Evolutionary conservation across 2,329 filamentous ascomycete genomes (phyloP).

Genomic region (Beauveria australis): DNA sequence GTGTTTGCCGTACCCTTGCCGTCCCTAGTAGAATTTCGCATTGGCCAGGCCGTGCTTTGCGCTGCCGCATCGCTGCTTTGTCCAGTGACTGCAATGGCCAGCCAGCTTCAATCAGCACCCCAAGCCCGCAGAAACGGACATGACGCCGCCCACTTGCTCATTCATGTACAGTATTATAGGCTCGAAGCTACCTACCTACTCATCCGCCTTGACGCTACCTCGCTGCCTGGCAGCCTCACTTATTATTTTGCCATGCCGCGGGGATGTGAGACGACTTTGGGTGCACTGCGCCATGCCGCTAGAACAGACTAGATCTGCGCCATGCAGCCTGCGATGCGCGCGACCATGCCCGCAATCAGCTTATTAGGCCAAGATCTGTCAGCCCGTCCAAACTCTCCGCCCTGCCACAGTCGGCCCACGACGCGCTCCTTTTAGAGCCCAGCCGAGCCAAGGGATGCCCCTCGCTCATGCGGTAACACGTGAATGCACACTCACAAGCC

Average conservation of each 20-base stretch:
- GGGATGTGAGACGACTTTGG: background rate
- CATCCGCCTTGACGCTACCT: background rate
- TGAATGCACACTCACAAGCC: background rate
- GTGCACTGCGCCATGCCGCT: background rate
- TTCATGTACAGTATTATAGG: background rate
- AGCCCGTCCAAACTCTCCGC: background rate
- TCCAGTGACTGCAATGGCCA: background rate
- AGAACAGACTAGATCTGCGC: conserved; percentile 1
- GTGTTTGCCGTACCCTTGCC: background rate
- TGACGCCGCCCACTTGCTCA: background rate
- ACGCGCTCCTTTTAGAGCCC: background rate
- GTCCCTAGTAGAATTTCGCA: background rate
- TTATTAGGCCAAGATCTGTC: background rate
- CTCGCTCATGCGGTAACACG: background rate
- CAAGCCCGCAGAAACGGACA: background rate
- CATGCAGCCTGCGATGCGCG: background rate
- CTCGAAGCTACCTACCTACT: background rate
- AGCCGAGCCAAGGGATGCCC: background rate
- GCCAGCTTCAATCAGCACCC: background rate
- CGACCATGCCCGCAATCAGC: background rate
- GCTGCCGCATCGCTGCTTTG: background rate
- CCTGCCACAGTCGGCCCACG: too few relatives aligned
- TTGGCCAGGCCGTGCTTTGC: background rate
- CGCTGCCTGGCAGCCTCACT: background rate
- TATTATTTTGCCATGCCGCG: background rate